A percentile compares a stretch with the other conserved stretches of the same genome.
These are phyloP conservation scores for Apophysomyces sp. DNA, from an alignment of 371 early-diverging fungal species.

Conservation along the genomic window DNA sequence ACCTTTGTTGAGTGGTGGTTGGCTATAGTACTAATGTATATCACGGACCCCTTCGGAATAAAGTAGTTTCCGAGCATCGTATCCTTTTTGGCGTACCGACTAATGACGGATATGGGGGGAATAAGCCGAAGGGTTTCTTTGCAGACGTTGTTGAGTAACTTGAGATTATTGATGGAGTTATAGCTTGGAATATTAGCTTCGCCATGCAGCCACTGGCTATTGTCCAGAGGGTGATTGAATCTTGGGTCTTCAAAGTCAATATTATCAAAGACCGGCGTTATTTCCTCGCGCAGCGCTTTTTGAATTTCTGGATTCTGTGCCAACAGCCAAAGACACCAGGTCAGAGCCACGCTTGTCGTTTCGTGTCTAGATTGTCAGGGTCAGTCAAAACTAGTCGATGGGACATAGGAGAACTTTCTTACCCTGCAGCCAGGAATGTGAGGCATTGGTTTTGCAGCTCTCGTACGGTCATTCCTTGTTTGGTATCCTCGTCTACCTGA, in stretches of 20 bases:
- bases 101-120: constrained; percentile 49
- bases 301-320: constrained; percentile 47
- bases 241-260: background rate
- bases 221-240: background rate
- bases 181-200: constrained; percentile 33
- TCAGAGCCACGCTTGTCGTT: constrained; percentile 51
- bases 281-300: constrained; percentile 43
- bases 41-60: constrained; percentile 52
- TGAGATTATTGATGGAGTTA: constrained; percentile 45
- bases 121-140: constrained; percentile 53
- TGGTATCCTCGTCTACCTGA: constrained; percentile 33
- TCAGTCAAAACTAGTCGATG: no score
- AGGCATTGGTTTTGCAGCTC: constrained; percentile 22
- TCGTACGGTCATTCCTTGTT: constrained; percentile 25
- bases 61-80: constrained; percentile 29
- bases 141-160: constrained; percentile 49
- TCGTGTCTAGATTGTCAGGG: constrained; percentile 31
- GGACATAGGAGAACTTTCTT: no score
- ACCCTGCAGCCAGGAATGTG: constrained; percentile 41
- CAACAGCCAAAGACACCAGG: constrained; percentile 55
- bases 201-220: background rate
- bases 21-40: constrained; percentile 42
- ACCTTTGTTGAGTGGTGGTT: constrained; percentile 45
- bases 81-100: constrained; percentile 44
- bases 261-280: constrained; percentile 11